Conservation (phyloP, 2,329 filamentous ascomycete species). For the Paecilomyces formosus region DNA sequence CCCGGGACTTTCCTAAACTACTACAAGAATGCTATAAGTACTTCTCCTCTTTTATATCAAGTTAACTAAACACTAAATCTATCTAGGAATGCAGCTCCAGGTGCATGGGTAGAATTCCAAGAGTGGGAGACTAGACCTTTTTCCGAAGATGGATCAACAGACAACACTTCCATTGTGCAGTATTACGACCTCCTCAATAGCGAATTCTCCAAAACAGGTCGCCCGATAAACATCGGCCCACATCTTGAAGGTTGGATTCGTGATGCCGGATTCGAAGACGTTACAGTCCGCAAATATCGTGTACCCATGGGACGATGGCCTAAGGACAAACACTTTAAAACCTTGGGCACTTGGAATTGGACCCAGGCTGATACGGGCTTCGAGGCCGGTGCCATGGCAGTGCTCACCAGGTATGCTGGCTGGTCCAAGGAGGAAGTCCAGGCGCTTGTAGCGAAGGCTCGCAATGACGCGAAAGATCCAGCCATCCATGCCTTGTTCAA, state of each 20-base stretch:
- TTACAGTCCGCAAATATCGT: background rate
- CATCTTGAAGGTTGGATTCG: constrained; percentile 3
- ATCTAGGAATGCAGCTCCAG: background rate
- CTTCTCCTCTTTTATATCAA: background rate
- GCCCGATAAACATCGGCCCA: background rate
- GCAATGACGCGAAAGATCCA: background rate
- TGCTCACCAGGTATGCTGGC: background rate
- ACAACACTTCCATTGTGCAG: constrained; percentile 6
- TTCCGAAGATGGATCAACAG: background rate
- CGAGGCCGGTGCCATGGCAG: background rate
- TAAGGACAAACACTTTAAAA: constrained; percentile 1
- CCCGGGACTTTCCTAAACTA: constrained; percentile 48
- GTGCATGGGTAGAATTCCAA: background rate
- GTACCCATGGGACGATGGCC: constrained; percentile 3
- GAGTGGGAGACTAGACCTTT: background rate
- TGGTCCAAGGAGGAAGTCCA: background rate
- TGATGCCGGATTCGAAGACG: constrained; percentile 1
- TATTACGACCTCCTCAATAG: background rate
- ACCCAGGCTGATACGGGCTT: background rate
- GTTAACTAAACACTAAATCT: background rate
- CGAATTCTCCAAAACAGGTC: background rate
- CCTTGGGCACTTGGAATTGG: background rate
- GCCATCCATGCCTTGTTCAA: background rate
- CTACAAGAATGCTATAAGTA: constrained; percentile 43
- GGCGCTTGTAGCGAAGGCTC: background rate